These are phyloP conservation scores for Dactylellina sp. DNA, from an alignment of 2,329 filamentous ascomycete genomes.

Conservation along the genomic window DNA sequence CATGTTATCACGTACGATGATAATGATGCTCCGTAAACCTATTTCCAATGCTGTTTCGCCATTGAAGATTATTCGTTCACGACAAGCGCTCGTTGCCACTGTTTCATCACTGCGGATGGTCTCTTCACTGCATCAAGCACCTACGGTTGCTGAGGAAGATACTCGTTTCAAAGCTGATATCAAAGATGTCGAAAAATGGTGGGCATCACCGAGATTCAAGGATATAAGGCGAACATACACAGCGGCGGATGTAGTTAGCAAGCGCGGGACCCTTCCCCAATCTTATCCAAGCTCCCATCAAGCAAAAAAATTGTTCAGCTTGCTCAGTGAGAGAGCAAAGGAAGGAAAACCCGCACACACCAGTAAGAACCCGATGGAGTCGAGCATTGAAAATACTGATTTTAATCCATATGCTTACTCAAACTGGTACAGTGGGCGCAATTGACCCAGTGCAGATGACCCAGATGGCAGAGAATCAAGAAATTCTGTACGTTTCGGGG, in stretches of 20 bases:
- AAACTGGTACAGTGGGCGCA: slow-evolving; percentile 77
- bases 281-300: slow-evolving; percentile 92
- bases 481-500: slow-evolving; percentile 94
- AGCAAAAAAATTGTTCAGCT: slow-evolving; percentile 92
- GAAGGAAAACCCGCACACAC: slow-evolving; percentile 92
- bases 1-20: neutral
- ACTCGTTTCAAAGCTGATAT: slow-evolving; percentile 85
- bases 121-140: slow-evolving; percentile 57
- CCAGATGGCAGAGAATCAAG: slow-evolving; percentile 94
- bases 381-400: no score
- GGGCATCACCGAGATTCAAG: slow-evolving; percentile 83
- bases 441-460: slow-evolving; percentile 99
- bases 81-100: slow-evolving; percentile 11
- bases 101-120: slow-evolving; percentile 32
- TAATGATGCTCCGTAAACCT: slow-evolving; percentile 36
- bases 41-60: slow-evolving; percentile 32
- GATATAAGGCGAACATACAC: slow-evolving; percentile 94
- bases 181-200: slow-evolving; percentile 88
- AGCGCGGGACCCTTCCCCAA: slow-evolving; percentile 87
- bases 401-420: slow-evolving; percentile 40
- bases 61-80: slow-evolving; percentile 34
- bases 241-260: slow-evolving; percentile 90
- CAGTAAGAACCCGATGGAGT: no score
- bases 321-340: slow-evolving; percentile 80
- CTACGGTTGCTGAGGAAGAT: slow-evolving; percentile 72